Evolutionary conservation across 495 filamentous ascomycete species (phyloP), one percentile per base, ranked within the genome.

Genomic region (Neurospora tetrasperma): DNA sequence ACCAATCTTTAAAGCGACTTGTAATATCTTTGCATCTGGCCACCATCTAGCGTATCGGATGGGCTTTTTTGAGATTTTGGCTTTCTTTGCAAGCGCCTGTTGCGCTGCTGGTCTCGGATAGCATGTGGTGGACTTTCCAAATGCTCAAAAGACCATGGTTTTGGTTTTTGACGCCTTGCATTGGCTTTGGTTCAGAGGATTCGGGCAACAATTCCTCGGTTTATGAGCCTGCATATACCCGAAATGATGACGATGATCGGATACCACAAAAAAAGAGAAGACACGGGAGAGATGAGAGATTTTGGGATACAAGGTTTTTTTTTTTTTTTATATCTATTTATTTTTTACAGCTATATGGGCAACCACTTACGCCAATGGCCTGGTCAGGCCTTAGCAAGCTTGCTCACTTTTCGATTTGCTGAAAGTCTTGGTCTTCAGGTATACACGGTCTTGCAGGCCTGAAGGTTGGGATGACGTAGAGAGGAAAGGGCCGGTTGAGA

Each of bases 311-410:
- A 77, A 78, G 73, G 75, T 6, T 38, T 6, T 38, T 38, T 38
- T 5, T 38, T 38, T 6, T 38, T 38, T 38, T 38, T 38, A 0
- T 38, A 0, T 6, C 5, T 5, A 38, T 38, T 74, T 73, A 35
- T 62, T 48, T 62, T 75, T 75, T 80, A 81, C 74, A 79, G 70
- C 75, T 81, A 70, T 69, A 78, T 81, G 78, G 79, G 78, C 79
- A 79, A 80, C 78, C 78, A 80, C 77, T 74, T 74, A 78, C 70
- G 75, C 75, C 76, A 75, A 74, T 23, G 71, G 73, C 73, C 69
- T 75, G 75, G 76, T 69, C 71, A 71, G 35, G 35, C 23, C 42
- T 46, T 54, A 66, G 71, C 71, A 68, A 71, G 27, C 62, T 42
- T 70, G 68, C 41, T 69, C 70, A 42, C 43, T 46, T 20, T 14